A percentile compares a stretch with the other conserved stretches of the same genome.
Conservation (phyloP, 257 asterid species). For the Agastache rugosa region DNA sequence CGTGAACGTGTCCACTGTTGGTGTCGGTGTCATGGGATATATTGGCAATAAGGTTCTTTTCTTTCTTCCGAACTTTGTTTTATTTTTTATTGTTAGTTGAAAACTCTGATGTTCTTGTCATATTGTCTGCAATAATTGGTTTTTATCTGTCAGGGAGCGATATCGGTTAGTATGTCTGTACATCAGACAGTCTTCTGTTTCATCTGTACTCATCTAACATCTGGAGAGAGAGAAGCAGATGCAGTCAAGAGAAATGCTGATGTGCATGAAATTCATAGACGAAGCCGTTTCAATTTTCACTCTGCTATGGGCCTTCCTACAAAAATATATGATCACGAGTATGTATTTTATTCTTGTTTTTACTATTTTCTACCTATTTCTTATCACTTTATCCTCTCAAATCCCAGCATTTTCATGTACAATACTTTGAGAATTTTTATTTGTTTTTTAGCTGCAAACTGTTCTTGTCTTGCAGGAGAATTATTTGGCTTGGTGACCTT, state of each 20-base stretch:
- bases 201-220: conserved; percentile 79
- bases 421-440: too few relatives aligned
- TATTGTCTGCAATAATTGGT: not conserved
- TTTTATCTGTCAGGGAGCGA: conserved; percentile 70
- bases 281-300: conserved; percentile 73
- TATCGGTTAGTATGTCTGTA: conserved; percentile 94
- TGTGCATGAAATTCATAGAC: conserved; percentile 80
- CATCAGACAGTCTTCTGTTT: conserved; percentile 94
- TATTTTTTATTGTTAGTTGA: not conserved
- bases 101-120: not conserved
- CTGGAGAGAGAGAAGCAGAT: conserved; percentile 88
- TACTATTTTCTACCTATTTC: too few relatives aligned
- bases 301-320: conserved; percentile 71
- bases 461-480: conserved; percentile 64
- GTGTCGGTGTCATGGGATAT: conserved; percentile 98
- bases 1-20: conserved; percentile 82
- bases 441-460: not conserved
- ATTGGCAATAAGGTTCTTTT: conserved; percentile 91
- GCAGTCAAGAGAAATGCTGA: conserved; percentile 81
- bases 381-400: too few relatives aligned
- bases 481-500: conserved; percentile 95
- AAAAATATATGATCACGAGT: conserved; percentile 91
- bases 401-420: too few relatives aligned
- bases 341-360: conserved; percentile 37
- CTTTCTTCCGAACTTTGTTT: conserved; percentile 27